Base-by-base conservation (phyloP, 495 filamentous ascomycete genomes). In the Trichoderma asperelloides region DNA sequence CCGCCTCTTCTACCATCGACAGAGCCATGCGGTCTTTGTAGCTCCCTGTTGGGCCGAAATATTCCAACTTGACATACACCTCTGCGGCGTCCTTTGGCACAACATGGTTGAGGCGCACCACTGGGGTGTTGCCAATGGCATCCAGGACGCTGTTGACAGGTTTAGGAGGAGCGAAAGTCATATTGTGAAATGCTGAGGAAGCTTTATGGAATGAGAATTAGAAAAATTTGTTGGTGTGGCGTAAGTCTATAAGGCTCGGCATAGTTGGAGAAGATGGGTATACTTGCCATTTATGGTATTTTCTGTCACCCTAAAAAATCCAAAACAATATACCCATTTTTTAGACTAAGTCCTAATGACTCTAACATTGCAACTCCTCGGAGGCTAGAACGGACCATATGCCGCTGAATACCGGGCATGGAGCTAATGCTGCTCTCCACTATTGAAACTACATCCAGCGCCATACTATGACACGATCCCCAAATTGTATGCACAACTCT, bases 1-100 rank as follows among this genome's bases (percentile, higher is more conserved):
- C 64, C 7, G 64, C 64, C 64, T 65, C 21, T 43, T 65, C 64
- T 37, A 65, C 28, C 37, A 47, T 23, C 16, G 64, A n/a, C 0
- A 16, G 16, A 27, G 64, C 64, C 37, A 65, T 43, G 13, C 64
- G 64, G 18, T 65, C 64, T 49, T 65, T 65, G 64, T 47, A 65
- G 21, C 18, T 23, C 15, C 64, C 63, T 13, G 55, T 62, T 0
- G 55, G 55, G 55, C 21, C 21, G 3, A 62, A 13, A 18, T 4
- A 62, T 33, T 62, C 55, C 23, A 62, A 21, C 7, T 62, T 62
- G 55, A 62, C 28, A 21, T n/a, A 62, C 13, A 62, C 28, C 12
- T 62, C 55, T 25, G 55, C 55, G 21, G 23, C 28, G 4, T 25
- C 55, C 23, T 62, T 33, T 25, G 55, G 55, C 12, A 62, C 55